Evolutionary conservation across 495 filamentous ascomycete genomes (phyloP).

Genomic region (Tuber microsphaerosporum): DNA sequence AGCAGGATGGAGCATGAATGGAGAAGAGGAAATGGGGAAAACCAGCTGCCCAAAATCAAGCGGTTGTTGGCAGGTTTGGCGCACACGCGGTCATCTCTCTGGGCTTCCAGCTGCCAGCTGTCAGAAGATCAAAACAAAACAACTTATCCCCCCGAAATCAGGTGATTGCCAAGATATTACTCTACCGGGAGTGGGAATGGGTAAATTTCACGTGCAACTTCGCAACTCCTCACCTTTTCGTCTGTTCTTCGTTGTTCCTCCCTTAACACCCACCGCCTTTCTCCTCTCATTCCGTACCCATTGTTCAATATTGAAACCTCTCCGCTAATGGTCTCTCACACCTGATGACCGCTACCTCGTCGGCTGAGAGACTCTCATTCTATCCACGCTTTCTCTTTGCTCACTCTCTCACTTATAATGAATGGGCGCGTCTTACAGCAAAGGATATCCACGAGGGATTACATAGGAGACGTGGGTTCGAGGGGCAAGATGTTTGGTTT

Average conservation of each 20-base stretch:
- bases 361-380: constrained; percentile 44
- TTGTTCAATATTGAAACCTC: constrained; percentile 3
- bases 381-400: constrained; percentile 82
- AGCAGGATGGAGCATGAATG: not conserved
- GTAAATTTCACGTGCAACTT: not conserved
- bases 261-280: not conserved
- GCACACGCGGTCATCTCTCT: not conserved
- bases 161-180: not conserved
- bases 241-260: not conserved
- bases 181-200: not conserved
- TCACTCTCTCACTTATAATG: constrained; percentile 71
- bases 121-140: not conserved
- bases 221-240: not conserved
- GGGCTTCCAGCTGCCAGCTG: not conserved
- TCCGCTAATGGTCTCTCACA: constrained; percentile 28
- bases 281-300: not conserved
- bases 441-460: constrained; percentile 59
- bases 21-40: not conserved
- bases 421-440: constrained; percentile 73
- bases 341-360: constrained; percentile 50
- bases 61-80: not conserved
- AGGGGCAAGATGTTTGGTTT: constrained; percentile 51
- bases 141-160: not conserved
- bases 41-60: not conserved
- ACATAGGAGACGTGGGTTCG: constrained; percentile 55